These are phyloP conservation scores for Globisporangium radiosum DNA, from an alignment of 352 stramenopile species.

Conservation along the genomic window DNA sequence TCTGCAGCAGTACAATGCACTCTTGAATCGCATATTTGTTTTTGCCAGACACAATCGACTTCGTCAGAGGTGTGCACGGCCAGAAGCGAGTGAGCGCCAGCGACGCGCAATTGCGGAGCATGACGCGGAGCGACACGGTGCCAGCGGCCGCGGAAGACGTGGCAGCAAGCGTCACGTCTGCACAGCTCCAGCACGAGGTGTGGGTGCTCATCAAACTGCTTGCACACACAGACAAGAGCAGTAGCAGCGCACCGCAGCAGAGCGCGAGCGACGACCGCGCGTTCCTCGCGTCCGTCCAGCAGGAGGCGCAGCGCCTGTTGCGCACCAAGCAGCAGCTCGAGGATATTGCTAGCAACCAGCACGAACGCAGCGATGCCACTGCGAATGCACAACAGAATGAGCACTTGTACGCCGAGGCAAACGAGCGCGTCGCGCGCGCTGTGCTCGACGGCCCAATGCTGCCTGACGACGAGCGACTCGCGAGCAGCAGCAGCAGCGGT, in stretches of 20 bases:
- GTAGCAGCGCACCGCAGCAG: constrained; percentile 1
- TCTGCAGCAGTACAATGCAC: too few relatives aligned
- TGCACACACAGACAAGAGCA: constrained; percentile 4
- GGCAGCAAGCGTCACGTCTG: constrained; percentile 6
- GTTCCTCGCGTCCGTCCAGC: constrained; percentile 23
- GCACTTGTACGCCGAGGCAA: constrained; percentile 43
- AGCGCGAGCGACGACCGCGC: neutral
- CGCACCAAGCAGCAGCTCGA: constrained; percentile 6
- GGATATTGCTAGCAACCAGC: neutral
- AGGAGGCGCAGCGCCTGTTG: constrained; percentile 29
- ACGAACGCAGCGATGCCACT: constrained; percentile 1
- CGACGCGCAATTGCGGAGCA: neutral
- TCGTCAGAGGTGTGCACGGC: too few relatives aligned
- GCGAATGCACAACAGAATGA: constrained; percentile 15
- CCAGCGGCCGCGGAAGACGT: neutral
- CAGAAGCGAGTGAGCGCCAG: neutral
- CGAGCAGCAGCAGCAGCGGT: neutral
- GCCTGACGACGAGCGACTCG: constrained; percentile 7
- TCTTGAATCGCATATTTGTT: too few relatives aligned
- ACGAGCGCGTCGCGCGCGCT: constrained; percentile 51
- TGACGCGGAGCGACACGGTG: constrained; percentile 8
- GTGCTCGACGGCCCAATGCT: constrained; percentile 33
- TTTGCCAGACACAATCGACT: too few relatives aligned
- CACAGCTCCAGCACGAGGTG: constrained; percentile 23
- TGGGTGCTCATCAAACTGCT: constrained; percentile 49